Percentiles rank a stretch among this genome's conserved stretches.
These are phyloP conservation scores for Phytophthora constricta DNA, from an alignment of 352 stramenopile species.

Conservation along the genomic window DNA sequence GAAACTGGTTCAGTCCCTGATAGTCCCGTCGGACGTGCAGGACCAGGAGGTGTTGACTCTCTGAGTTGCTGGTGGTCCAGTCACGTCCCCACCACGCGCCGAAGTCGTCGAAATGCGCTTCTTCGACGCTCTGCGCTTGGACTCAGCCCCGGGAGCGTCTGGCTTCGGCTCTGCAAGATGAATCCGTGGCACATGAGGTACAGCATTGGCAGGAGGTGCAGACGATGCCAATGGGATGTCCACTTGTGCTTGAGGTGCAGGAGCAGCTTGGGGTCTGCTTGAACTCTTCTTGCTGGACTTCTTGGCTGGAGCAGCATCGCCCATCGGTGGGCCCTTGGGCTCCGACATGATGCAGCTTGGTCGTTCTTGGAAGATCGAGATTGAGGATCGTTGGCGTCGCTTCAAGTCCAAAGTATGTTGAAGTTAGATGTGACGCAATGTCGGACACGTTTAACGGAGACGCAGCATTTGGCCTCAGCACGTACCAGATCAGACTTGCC, in stretches of 20 bases:
- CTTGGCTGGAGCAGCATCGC: conserved; percentile 13
- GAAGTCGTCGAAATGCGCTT: conserved; percentile 45
- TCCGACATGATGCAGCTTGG: too few relatives aligned
- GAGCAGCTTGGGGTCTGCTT: conserved; percentile 13
- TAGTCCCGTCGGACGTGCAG: background rate
- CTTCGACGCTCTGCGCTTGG: conserved; percentile 49
- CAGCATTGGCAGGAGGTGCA: conserved; percentile 20
- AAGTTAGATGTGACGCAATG: background rate
- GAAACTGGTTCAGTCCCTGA: conserved; percentile 15
- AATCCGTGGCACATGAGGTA: conserved; percentile 50
- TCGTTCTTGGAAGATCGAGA: too few relatives aligned
- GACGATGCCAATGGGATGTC: conserved; percentile 12
- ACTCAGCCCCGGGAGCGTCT: conserved; percentile 10
- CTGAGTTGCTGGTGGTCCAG: background rate
- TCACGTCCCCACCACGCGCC: conserved; percentile 8
- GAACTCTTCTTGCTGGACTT: conserved; percentile 51
- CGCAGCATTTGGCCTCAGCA: background rate
- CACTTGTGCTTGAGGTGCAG: conserved; percentile 17
- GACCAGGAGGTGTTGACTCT: conserved; percentile 16
- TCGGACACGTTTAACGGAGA: background rate
- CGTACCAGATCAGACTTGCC: too few relatives aligned
- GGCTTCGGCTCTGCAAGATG: conserved; percentile 55
- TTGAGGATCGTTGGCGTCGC: conserved; percentile 13
- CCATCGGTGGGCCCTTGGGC: conserved; percentile 33
- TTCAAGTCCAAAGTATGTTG: conserved; percentile 19